Conservation (phyloP, 371 early-diverging fungal species). For the Capillidium heterosporum region DNA sequence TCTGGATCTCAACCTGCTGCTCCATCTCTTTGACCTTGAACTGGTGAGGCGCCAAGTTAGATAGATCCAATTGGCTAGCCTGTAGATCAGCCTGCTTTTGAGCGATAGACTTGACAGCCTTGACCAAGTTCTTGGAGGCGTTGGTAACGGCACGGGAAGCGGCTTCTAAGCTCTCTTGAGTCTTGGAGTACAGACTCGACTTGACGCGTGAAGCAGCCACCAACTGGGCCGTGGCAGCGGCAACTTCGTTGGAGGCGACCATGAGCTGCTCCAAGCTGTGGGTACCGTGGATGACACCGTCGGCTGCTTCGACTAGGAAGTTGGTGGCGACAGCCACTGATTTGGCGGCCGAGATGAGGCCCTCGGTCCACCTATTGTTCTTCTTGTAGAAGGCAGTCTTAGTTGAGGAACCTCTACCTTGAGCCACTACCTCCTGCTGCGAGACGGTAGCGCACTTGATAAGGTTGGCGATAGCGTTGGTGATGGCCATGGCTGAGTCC, state of each 20-base stretch:
- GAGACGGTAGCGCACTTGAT: constrained; percentile 85
- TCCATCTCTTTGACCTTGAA: constrained; percentile 93
- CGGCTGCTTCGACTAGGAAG: constrained; percentile 81
- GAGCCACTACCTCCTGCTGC: constrained; percentile 91
- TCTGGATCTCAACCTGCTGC: constrained; percentile 89
- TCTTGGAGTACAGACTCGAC: constrained; percentile 71
- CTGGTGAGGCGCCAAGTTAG: constrained; percentile 68
- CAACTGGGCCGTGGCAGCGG: constrained; percentile 90
- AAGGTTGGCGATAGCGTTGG: constrained; percentile 82
- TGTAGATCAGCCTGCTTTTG: constrained; percentile 39
- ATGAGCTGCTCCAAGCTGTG: constrained; percentile 83
- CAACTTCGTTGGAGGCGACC: constrained; percentile 89
- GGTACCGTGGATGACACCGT: constrained; percentile 83
- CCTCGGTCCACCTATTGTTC: constrained; percentile 97
- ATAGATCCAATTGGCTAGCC: constrained; percentile 40
- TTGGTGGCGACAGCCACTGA: constrained; percentile 85
- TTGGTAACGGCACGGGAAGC: constrained; percentile 88
- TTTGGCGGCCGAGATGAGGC: constrained; percentile 92
- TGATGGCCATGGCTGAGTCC: constrained; percentile 77
- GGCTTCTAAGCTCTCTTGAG: constrained; percentile 75
- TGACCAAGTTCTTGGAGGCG: constrained; percentile 77
- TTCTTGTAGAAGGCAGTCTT: constrained; percentile 92
- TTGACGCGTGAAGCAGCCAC: constrained; percentile 94
- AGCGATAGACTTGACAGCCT: constrained; percentile 76
- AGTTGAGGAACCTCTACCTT: constrained; percentile 70